Percentiles rank a stretch among this genome's conserved stretches.
Conservation (phyloP, 225 moss, liverwort and hornwort species). For the Antitrichia curtipendula region DNA sequence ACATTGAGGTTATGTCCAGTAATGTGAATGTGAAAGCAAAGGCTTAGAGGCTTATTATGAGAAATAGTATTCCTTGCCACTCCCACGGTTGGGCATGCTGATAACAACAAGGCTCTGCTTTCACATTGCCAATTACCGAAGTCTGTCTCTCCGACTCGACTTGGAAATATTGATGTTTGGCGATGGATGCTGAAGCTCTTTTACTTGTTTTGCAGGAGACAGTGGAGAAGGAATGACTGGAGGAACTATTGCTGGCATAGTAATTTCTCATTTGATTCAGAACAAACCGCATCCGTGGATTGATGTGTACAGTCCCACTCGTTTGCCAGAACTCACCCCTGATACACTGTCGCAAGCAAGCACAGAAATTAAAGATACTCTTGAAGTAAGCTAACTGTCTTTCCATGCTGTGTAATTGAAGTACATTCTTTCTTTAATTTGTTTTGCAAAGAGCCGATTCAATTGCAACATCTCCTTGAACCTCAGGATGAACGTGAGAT, state of each 20-base stretch:
- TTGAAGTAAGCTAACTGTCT: not conserved
- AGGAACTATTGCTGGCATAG: conserved; percentile 22
- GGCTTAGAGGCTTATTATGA: not conserved
- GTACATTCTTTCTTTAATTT: not conserved
- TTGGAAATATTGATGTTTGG: not conserved
- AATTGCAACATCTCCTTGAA: not conserved
- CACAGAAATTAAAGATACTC: not conserved
- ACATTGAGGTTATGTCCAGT: not conserved
- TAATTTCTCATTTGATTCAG: conserved; percentile 11
- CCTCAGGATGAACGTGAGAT: not conserved
- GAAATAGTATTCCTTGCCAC: not conserved
- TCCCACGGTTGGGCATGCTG: not conserved
- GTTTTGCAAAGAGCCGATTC: not conserved
- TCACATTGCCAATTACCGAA: not conserved
- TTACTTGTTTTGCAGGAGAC: conserved; percentile 6
- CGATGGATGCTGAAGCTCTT: not conserved
- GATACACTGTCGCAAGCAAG: not conserved
- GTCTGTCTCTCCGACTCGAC: not conserved
- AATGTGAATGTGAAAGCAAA: not conserved
- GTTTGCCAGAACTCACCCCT: not conserved
- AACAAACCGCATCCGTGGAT: conserved; percentile 22
- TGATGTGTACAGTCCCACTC: conserved; percentile 15
- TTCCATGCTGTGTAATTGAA: not conserved
- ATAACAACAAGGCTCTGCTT: not conserved
- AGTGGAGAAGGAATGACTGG: conserved; percentile 35